These are phyloP conservation scores for Blastobotrys ciferrii DNA, from an alignment of 1,139 yeast genomes.

Conservation along the genomic window DNA sequence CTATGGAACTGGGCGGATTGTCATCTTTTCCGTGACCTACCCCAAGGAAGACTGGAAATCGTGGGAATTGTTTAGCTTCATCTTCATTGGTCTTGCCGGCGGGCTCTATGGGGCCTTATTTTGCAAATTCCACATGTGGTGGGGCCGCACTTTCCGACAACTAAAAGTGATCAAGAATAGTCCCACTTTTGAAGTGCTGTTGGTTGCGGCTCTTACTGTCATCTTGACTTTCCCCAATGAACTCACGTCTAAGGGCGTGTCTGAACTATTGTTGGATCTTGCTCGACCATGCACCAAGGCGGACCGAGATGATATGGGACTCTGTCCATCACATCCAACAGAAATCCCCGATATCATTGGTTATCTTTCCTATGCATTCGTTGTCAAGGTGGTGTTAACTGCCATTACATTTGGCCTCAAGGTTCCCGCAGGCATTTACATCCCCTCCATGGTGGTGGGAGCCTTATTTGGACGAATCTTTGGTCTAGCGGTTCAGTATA, in stretches of 20 bases:
- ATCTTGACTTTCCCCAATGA: constrained; percentile 51
- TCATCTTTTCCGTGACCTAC: constrained; percentile 56
- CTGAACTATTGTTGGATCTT: constrained; percentile 52
- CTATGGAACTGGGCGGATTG: constrained; percentile 63
- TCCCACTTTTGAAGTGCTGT: constrained; percentile 50
- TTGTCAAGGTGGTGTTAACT: constrained; percentile 49
- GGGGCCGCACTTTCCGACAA: constrained; percentile 48
- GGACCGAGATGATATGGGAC: constrained; percentile 24
- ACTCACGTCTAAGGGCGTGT: constrained; percentile 52
- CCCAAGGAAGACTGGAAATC: constrained; percentile 52
- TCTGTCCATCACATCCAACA: constrained; percentile 44
- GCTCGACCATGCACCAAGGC: constrained; percentile 49
- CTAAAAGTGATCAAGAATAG: constrained; percentile 39
- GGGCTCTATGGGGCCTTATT: constrained; percentile 59
- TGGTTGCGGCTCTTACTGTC: constrained; percentile 51
- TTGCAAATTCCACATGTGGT: constrained; percentile 48
- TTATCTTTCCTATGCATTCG: constrained; percentile 45
- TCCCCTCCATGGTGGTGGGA: constrained; percentile 68
- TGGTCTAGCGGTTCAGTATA: constrained; percentile 49
- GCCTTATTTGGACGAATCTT: constrained; percentile 60
- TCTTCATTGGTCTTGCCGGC: constrained; percentile 54
- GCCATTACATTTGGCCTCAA: constrained; percentile 59
- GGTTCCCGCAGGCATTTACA: constrained; percentile 65
- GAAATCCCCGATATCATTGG: constrained; percentile 41
- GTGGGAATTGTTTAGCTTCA: constrained; percentile 48